Conservation (phyloP, 1,284 basidiomycete genomes). For the Ganoderma leucocontextum region DNA sequence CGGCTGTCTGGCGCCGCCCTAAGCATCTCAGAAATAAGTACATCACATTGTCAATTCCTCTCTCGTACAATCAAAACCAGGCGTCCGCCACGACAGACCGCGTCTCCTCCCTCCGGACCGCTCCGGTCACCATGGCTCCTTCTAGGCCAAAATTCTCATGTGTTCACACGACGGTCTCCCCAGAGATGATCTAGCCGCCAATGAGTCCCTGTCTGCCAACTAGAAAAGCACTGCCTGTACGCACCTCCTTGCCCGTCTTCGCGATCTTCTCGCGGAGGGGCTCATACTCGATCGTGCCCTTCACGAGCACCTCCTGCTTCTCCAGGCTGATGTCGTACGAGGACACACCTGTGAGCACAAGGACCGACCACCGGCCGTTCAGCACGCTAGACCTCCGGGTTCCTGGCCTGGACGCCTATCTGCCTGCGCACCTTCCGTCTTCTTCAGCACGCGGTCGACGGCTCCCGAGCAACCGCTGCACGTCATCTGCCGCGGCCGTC, state of each 20-base stretch:
- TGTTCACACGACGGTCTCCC: conserved; percentile 44
- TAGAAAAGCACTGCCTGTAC: conserved; percentile 23
- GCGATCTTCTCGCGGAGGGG: conserved; percentile 77
- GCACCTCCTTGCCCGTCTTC: conserved; percentile 88
- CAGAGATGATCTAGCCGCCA: conserved; percentile 44
- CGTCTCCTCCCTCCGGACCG: neutral
- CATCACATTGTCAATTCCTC: neutral
- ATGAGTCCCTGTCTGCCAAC: conserved; percentile 11
- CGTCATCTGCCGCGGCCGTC: conserved; percentile 66
- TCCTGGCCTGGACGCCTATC: neutral
- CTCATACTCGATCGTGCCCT: conserved; percentile 69
- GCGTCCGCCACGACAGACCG: neutral
- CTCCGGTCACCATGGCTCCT: neutral
- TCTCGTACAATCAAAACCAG: conserved; percentile 9
- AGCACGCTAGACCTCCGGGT: neutral
- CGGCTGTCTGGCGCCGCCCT: neutral
- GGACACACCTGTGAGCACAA: conserved; percentile 54
- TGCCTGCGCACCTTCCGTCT: conserved; percentile 63
- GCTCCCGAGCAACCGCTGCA: conserved; percentile 87
- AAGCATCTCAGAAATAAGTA: conserved; percentile 8
- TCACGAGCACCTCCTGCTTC: conserved; percentile 78
- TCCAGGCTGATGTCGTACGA: conserved; percentile 71
- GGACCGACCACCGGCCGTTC: neutral
- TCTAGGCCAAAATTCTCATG: neutral
- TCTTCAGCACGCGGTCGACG: conserved; percentile 75